A percentile compares a stretch with the other conserved stretches of the same genome.
Conservation (phyloP, 306 rosid species). For the Cicer yamashitae region DNA sequence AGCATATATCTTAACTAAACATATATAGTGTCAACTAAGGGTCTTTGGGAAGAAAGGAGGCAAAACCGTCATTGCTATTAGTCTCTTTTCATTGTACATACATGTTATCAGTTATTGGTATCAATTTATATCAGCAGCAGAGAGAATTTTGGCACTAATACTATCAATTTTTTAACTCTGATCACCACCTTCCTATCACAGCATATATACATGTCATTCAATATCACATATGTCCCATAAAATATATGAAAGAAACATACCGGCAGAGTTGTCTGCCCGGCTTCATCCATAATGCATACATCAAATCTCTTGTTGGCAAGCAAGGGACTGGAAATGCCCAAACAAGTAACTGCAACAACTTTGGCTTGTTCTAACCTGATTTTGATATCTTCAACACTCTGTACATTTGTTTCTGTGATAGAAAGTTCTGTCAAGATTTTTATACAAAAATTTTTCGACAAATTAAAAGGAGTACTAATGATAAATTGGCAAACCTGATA, state of each 20-base stretch:
- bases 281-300: slow-evolving; percentile 99
- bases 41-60: not conserved
- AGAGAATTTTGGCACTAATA: slow-evolving; percentile 1
- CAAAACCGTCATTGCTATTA: not conserved
- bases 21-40: not conserved
- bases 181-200: slow-evolving; percentile 11
- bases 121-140: slow-evolving; percentile 18
- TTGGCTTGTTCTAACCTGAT: slow-evolving; percentile 77
- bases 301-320: slow-evolving; percentile 81
- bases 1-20: too few species aligned
- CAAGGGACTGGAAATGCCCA: slow-evolving; percentile 82
- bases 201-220: slow-evolving; percentile 8
- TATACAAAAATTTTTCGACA: slow-evolving; percentile 39
- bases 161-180: not conserved
- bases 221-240: slow-evolving; percentile 10
- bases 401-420: slow-evolving; percentile 58
- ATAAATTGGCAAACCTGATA: slow-evolving; percentile 70
- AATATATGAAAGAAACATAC: slow-evolving; percentile 58
- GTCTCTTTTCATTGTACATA: slow-evolving; percentile 2
- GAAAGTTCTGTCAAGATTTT: slow-evolving; percentile 40
- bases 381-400: slow-evolving; percentile 72
- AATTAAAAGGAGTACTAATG: slow-evolving; percentile 9
- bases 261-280: slow-evolving; percentile 96
- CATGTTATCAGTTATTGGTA: not conserved
- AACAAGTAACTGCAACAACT: slow-evolving; percentile 94